Percentiles rank a stretch among this genome's conserved stretches.
Evolutionary conservation across 2,329 filamentous ascomycete genomes (phyloP).

Genomic region (Fusarium anthophilum): DNA sequence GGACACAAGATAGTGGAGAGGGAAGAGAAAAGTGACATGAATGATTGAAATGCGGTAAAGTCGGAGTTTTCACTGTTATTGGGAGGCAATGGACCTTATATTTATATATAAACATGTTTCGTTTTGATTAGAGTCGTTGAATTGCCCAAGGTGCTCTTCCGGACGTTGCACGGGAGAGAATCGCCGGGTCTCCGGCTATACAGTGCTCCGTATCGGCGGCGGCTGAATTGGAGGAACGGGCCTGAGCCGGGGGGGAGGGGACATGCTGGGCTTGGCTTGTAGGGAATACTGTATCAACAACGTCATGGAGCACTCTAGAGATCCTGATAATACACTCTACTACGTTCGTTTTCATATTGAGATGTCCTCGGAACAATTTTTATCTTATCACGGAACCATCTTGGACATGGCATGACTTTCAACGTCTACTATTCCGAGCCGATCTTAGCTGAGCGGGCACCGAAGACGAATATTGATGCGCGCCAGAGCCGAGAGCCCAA

Average conservation of each 20-base stretch:
- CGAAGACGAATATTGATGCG: neutral
- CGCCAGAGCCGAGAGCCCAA: neutral
- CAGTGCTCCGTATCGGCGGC: conserved; percentile 26
- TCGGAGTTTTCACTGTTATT: neutral
- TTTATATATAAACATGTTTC: neutral
- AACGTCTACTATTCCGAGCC: neutral
- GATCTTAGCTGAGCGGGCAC: conserved; percentile 13
- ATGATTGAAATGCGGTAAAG: neutral
- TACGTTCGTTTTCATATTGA: neutral
- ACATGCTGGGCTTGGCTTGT: conserved; percentile 9
- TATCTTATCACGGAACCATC: neutral
- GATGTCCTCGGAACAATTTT: neutral
- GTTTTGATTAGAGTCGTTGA: neutral
- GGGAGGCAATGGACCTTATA: neutral
- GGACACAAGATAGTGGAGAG: conserved; percentile 27
- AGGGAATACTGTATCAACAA: neutral
- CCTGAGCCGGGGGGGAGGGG: neutral
- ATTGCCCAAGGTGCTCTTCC: neutral
- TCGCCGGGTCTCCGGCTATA: conserved; percentile 19
- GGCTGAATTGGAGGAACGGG: conserved; percentile 16
- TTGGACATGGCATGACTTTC: neutral
- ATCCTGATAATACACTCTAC: neutral
- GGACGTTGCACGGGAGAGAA: conserved; percentile 19
- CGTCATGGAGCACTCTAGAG: neutral
- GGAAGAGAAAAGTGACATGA: conserved; percentile 15